Evolutionary conservation across 345 rosid species (phyloP).

Genomic region (Mercurialis annua): DNA sequence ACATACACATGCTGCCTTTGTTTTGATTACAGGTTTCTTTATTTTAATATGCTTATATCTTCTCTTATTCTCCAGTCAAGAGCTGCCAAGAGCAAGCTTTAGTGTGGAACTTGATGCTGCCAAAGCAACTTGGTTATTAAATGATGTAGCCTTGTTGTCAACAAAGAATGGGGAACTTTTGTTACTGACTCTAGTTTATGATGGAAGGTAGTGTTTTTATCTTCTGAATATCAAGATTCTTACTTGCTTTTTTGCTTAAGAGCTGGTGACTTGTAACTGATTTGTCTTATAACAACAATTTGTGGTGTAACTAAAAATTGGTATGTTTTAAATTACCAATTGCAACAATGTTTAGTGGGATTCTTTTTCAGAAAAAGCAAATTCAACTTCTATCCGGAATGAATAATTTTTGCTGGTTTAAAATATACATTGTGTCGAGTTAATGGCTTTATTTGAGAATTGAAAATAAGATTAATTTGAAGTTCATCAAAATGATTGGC

Average conservation of each 20-base stretch:
- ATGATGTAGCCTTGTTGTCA: slow-evolving; percentile 84
- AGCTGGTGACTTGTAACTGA: background rate
- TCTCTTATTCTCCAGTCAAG: slow-evolving; percentile 60
- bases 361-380: too few relatives aligned
- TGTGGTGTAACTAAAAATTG: background rate
- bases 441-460: background rate
- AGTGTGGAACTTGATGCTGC: slow-evolving; percentile 96
- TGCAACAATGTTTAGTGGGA: background rate
- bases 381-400: background rate
- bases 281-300: slow-evolving; percentile 3
- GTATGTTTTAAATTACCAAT: background rate
- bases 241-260: background rate
- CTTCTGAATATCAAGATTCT: slow-evolving; percentile 3
- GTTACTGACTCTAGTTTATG: slow-evolving; percentile 83
- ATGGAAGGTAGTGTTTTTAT: slow-evolving; percentile 61
- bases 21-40: background rate
- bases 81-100: slow-evolving; percentile 82
- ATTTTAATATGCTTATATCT: background rate
- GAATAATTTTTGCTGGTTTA: background rate
- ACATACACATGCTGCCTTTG: background rate
- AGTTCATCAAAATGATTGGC: background rate
- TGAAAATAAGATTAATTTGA: background rate
- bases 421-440: background rate
- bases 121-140: slow-evolving; percentile 72
- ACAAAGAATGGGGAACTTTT: slow-evolving; percentile 86